Percentiles rank a stretch among this genome's conserved stretches.
phyloP scores from a whole-genome alignment of 257 asterid species.

The Solanum habrochaites region DNA sequence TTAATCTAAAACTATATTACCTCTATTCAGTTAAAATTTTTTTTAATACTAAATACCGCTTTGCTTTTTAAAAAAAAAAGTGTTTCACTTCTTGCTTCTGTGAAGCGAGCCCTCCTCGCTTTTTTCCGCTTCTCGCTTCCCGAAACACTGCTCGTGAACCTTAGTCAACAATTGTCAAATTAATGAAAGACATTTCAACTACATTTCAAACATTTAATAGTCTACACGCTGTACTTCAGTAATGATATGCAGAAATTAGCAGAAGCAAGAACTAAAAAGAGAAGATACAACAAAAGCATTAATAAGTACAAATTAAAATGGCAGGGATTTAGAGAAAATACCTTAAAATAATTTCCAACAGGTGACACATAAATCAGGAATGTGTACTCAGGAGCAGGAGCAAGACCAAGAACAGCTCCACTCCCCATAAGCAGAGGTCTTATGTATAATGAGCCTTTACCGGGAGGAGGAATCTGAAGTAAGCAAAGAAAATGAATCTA shows the following conservation, averaged over 20 bases:
- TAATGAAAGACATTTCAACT: background rate
- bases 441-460: slow-evolving; percentile 89
- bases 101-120: no score
- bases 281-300: background rate
- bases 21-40: no score
- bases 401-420: slow-evolving; percentile 96
- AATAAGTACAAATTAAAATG: background rate
- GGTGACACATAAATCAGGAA: slow-evolving; percentile 90
- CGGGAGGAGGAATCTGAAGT: slow-evolving; percentile 90
- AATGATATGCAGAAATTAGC: background rate
- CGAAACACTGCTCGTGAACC: background rate
- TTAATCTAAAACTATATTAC: no score
- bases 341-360: slow-evolving; percentile 97
- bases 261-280: background rate
- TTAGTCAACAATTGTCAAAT: background rate
- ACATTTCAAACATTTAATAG: background rate
- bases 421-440: slow-evolving; percentile 98
- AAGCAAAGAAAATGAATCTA: background rate
- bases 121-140: no score
- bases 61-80: no score
- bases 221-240: background rate
- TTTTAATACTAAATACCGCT: no score
- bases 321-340: slow-evolving; percentile 1
- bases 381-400: slow-evolving; percentile 97
- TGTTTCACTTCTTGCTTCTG: no score